A percentile compares a stretch with the other conserved stretches of the same genome.
These are phyloP conservation scores for Lizonia empirigonia DNA, from an alignment of 2,329 filamentous ascomycete genomes.

Conservation along the genomic window DNA sequence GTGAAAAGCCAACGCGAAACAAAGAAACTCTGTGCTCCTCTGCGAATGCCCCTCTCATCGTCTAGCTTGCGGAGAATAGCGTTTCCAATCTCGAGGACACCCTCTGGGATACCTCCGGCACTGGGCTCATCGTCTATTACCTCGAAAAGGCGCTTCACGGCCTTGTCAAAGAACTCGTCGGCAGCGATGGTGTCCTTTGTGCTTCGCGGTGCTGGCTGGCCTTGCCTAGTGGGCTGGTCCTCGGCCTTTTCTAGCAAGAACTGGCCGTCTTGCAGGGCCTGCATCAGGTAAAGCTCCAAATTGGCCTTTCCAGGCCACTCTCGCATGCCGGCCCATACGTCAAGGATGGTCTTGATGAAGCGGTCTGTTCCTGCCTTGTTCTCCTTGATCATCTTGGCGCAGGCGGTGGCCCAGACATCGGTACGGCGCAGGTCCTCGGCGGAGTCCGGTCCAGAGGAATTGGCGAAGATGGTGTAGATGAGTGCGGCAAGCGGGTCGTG, in stretches of 20 bases:
- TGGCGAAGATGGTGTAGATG: conserved; percentile 87
- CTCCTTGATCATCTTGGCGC: conserved; percentile 80
- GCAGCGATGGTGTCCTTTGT: conserved; percentile 80
- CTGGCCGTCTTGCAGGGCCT: conserved; percentile 88
- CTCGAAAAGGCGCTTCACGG: conserved; percentile 80
- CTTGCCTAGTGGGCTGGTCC: conserved; percentile 70
- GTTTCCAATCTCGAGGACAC: conserved; percentile 81
- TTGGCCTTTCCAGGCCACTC: conserved; percentile 89
- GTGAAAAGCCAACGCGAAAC: conserved; percentile 93
- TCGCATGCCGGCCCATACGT: conserved; percentile 83
- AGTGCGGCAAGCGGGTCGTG: conserved; percentile 85
- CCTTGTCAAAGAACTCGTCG: conserved; percentile 86
- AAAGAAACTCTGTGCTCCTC: conserved; percentile 76
- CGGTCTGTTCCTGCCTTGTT: conserved; percentile 77
- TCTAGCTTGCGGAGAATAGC: conserved; percentile 78
- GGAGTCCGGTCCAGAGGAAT: conserved; percentile 80
- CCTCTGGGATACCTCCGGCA: conserved; percentile 82
- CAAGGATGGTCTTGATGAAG: conserved; percentile 81
- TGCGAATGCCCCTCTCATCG: conserved; percentile 71
- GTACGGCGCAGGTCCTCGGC: conserved; percentile 79
- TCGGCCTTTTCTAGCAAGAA: conserved; percentile 87
- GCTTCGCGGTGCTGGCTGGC: conserved; percentile 73
- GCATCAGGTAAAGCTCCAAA: conserved; percentile 93
- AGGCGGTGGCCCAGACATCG: conserved; percentile 86
- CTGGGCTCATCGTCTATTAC: conserved; percentile 80